Base-by-base conservation (phyloP, 73 alveolate species). In the Symbiodinium pilosum region DNA sequence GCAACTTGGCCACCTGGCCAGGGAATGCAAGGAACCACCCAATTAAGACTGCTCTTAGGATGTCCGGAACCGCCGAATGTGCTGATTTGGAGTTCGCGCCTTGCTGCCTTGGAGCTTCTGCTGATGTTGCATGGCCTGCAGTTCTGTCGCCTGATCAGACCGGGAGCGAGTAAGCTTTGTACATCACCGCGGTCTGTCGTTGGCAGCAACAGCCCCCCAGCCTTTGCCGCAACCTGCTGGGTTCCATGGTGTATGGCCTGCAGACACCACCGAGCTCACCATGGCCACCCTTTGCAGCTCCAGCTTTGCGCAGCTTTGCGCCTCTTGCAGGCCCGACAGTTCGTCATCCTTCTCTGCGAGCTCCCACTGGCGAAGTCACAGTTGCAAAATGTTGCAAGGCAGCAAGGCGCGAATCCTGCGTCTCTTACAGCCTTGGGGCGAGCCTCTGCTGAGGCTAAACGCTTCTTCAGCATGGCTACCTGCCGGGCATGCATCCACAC, bases 281-380 rank as follows among this genome's bases (percentile, higher is more conserved):
- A 26, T 54, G 7, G 26, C 4, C 39, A 64, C 38, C 5, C 39
- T 24, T 3, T 24, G 30, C 81, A 28, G 39, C 81, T 8, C 39
- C 38, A 4, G 6, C 59, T 14, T 9, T 9, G 59, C 14, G 59
- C 59, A 9, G 12, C 81, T 28, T 28, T 6, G 59, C 21, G 81
- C 81, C 81, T 64, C 81, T n/a, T 64, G 81, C 30, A 64, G 81
- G 38, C 81, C 81, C 30, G 81, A 64, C 81, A 64, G 81, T 38
- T 64, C 81, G 38, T 64, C 81, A n/a, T 64, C 81, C 14, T 64
- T 64, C 41, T 64, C 81, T 9, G 81, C 81, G 81, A 64, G 81
- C 81, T 64, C 81, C 21, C 12, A 26, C 81, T 64, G 38, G 39
- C 0, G 14, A 47, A 14, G 59, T 14, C 14, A 47, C 6, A 47